These are phyloP conservation scores for Yamadazyma dendronema DNA, from an alignment of 1,139 yeast species.

Conservation along the genomic window DNA sequence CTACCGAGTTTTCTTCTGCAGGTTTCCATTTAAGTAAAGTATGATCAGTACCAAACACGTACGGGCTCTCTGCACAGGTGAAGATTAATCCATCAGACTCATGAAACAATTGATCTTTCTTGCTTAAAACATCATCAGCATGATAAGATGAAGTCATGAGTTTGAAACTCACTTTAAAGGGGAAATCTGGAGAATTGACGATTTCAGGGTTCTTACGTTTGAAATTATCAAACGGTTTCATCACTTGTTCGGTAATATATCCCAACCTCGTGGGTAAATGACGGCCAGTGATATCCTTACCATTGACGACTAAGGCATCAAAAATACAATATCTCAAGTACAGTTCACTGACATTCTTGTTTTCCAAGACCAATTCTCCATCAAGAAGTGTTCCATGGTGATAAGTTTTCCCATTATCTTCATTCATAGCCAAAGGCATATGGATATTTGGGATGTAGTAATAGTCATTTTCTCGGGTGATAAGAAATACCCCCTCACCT, in stretches of 20 bases:
- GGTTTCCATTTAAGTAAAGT: conserved; percentile 94
- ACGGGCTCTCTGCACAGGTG: conserved; percentile 88
- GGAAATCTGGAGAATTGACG: conserved; percentile 64
- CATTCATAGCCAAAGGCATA: conserved; percentile 59
- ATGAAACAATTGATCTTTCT: conserved; percentile 74
- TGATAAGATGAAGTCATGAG: conserved; percentile 84
- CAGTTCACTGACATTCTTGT: conserved; percentile 45
- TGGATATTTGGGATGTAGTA: conserved; percentile 79
- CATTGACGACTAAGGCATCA: conserved; percentile 86
- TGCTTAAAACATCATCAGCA: conserved; percentile 71
- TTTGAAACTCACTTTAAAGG: conserved; percentile 82
- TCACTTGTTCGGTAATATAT: conserved; percentile 77
- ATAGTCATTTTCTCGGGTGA: conserved; percentile 87
- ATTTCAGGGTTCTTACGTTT: conserved; percentile 69
- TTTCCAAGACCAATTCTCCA: conserved; percentile 79
- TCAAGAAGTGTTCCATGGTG: conserved; percentile 90
- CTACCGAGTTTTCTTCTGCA: conserved; percentile 90
- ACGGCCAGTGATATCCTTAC: conserved; percentile 64
- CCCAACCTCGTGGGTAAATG: conserved; percentile 81
- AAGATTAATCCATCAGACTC: conserved; percentile 92
- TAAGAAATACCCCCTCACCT: conserved; percentile 70
- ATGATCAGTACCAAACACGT: conserved; percentile 83
- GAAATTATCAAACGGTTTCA: conserved; percentile 74
- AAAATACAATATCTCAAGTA: conserved; percentile 76
- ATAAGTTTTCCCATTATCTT: conserved; percentile 51